Base-by-base conservation (phyloP, 2,329 filamentous ascomycete genomes). In the Metarhizium sp. region DNA sequence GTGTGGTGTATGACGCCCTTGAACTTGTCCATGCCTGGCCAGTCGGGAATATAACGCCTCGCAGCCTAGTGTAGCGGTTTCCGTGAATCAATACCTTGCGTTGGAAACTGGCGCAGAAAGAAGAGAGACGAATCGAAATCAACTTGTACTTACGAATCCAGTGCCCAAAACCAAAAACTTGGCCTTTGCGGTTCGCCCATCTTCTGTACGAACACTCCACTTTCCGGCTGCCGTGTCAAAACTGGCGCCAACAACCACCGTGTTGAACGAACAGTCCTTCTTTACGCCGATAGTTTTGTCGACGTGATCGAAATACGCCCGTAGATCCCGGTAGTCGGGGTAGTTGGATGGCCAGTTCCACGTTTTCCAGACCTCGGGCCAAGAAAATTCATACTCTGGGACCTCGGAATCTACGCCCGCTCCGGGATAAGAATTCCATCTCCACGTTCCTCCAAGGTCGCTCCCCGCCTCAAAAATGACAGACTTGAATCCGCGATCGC, bases 1-100 rank as follows among this genome's bases (percentile, higher is more conserved):
- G 80, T 79, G 64, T 85, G 82, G 61, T 82, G 75, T 13, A 84
- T 75, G 16, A 74, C 66, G 20, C 84, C 84, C 55, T 81, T 74
- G 73, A 84, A 87, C 32, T 72, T 76, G 20, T 81, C 75, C 58
- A 85, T 74, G 13, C 82, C 82, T 11, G 76, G 74, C 75, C 79
- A 85, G 55, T 80, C 74, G 0, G 84, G 83, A 43, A 82, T 77
- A 59, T 86, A 78, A n/a, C 80, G 71, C 62, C 81, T 82, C 1
- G 82, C 78, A 1, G 82, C 76, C 71, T 74, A 34, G 40, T 20
- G 53, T 8, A 48, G 16, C 2, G 3, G 18, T 14, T 48, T 29
- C 8, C 20, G 30, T 10, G 13, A 18, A 11, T 14, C 14, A 13
- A 8, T 45, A 11, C 14, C 7, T 2, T 13, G 38, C 25, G n/a